Conservation (phyloP, 495 filamentous ascomycete species). For the Penicillium flavigenum region DNA sequence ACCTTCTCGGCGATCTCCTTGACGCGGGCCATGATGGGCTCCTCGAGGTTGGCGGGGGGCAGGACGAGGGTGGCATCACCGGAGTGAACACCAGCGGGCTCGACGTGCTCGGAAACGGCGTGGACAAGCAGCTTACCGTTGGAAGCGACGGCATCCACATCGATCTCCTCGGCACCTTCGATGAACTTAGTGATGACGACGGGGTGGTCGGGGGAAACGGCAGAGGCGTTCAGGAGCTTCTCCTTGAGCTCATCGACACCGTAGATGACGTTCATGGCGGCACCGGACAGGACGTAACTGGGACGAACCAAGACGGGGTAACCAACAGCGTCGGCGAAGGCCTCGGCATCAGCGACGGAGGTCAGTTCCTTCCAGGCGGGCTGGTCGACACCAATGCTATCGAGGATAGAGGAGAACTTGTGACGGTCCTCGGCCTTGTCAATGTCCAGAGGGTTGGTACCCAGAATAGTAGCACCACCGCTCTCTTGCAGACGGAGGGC, state of each 20-base stretch:
- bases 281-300: conserved; percentile 93
- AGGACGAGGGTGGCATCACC: conserved; percentile 93
- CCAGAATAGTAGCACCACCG: conserved; percentile 83
- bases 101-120: conserved; percentile 93
- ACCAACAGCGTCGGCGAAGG: conserved; percentile 77
- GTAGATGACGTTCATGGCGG: conserved; percentile 96
- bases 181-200: conserved; percentile 99
- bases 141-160: conserved; percentile 92
- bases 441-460: conserved; percentile 89
- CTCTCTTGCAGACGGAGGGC: conserved; percentile 91
- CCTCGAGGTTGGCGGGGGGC: conserved; percentile 79
- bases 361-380: conserved; percentile 97
- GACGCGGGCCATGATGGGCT: conserved; percentile 72
- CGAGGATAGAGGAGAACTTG: conserved; percentile 96
- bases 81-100: conserved; percentile 95
- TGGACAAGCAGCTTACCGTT: conserved; percentile 84
- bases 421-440: conserved; percentile 96
- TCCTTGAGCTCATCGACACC: conserved; percentile 82
- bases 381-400: conserved; percentile 94
- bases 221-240: conserved; percentile 82
- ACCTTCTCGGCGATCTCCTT: conserved; percentile 97
- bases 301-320: conserved; percentile 94
- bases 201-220: conserved; percentile 92
- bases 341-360: conserved; percentile 79
- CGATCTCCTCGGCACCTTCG: conserved; percentile 94